Conservation (phyloP, 805 yeast genomes). For the Ogataea paraovalis region DNA sequence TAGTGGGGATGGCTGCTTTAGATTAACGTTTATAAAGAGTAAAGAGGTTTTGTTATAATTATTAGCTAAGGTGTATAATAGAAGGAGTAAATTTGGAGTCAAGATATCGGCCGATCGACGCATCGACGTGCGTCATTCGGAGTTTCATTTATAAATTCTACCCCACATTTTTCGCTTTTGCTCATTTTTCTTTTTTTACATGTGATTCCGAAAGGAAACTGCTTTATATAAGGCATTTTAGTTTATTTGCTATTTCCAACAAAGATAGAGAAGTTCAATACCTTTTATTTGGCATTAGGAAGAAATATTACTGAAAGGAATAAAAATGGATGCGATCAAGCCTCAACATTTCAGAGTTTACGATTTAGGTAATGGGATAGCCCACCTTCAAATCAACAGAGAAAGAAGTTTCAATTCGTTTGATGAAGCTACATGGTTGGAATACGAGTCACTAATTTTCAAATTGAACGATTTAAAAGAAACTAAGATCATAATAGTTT, state of each 20-base stretch:
- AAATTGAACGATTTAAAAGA: slow-evolving; percentile 40
- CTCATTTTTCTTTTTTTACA: not conserved
- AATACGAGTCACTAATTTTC: slow-evolving; percentile 46
- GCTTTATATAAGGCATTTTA: too few species aligned
- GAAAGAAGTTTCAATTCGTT: slow-evolving; percentile 60
- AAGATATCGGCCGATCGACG: not conserved
- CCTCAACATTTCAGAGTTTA: slow-evolving; percentile 1
- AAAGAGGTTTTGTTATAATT: not conserved
- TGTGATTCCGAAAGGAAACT: not conserved
- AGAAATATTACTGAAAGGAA: not conserved
- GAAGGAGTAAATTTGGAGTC: too few species aligned
- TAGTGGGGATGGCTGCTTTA: slow-evolving; percentile 6
- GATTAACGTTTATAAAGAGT: not conserved
- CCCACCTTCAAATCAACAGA: slow-evolving; percentile 58
- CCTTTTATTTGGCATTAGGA: too few species aligned
- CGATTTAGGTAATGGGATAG: slow-evolving; percentile 24
- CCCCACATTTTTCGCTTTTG: too few species aligned
- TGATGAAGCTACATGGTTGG: slow-evolving; percentile 50
- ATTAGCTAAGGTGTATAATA: too few species aligned
- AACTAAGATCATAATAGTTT: slow-evolving; percentile 53
- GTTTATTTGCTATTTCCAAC: too few species aligned
- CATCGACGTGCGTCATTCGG: too few species aligned
- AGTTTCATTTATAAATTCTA: too few species aligned
- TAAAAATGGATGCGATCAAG: not conserved
- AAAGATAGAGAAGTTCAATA: too few species aligned